A percentile compares a stretch with the other conserved stretches of the same genome.
phyloP scores from a whole-genome alignment of 257 asterid genomes.

The Nicotiana noctiflora region DNA sequence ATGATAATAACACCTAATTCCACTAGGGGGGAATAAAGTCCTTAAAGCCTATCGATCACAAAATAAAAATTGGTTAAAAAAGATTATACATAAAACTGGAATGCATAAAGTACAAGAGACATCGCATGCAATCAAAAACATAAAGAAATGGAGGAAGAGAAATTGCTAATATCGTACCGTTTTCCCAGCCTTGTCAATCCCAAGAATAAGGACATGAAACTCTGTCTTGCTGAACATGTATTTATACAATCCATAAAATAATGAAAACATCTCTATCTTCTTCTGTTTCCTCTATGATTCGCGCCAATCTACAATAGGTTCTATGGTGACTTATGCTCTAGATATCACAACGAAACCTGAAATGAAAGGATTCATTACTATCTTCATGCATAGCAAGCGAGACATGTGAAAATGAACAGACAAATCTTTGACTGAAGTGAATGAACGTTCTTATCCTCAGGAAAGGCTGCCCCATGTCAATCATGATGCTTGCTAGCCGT shows the following conservation, averaged over 20 bases:
- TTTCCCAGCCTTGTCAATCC: conserved; percentile 92
- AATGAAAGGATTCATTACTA: background rate
- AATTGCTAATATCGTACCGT: conserved; percentile 35
- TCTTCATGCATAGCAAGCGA: background rate
- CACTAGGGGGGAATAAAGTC: background rate
- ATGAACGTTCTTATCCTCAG: background rate
- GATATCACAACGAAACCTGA: conserved; percentile 5
- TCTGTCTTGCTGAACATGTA: conserved; percentile 79
- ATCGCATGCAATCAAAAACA: background rate
- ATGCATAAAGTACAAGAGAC: background rate
- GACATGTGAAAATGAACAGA: background rate
- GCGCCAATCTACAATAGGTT: conserved; percentile 7
- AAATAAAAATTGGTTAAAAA: background rate
- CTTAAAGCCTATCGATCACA: background rate
- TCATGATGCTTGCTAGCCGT: background rate
- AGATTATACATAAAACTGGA: background rate
- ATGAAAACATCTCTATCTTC: conserved; percentile 64
- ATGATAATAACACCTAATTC: background rate
- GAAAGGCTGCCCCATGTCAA: background rate
- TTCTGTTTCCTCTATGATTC: conserved; percentile 13
- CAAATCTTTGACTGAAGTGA: background rate
- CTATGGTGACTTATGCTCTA: background rate
- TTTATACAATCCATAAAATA: conserved; percentile 79
- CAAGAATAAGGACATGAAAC: conserved; percentile 93
- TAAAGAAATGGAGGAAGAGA: background rate